These are phyloP conservation scores for Escovopsis sp. DNA, from an alignment of 2,329 filamentous ascomycete genomes.

Conservation along the genomic window DNA sequence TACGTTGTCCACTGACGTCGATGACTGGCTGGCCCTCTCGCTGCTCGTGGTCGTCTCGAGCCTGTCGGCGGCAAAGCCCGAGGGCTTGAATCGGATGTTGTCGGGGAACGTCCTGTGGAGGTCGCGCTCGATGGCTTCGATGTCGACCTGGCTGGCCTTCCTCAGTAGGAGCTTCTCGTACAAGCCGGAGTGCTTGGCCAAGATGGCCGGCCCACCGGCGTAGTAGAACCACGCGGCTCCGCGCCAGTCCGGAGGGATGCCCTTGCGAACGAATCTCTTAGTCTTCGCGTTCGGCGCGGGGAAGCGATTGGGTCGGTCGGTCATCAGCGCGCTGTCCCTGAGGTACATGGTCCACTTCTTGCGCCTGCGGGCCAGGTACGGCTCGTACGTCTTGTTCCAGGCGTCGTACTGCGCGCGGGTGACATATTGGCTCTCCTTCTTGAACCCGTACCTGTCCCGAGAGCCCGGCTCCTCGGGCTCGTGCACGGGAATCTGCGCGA, in stretches of 20 bases:
- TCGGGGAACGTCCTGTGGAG: constrained; percentile 89
- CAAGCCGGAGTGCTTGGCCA: constrained; percentile 60
- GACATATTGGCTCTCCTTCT: constrained; percentile 71
- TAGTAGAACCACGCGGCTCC: constrained; percentile 98
- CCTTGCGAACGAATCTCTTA: constrained; percentile 82
- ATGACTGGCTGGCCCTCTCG: constrained; percentile 21
- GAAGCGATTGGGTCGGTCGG: constrained; percentile 58
- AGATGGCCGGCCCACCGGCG: constrained; percentile 66
- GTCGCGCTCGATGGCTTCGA: constrained; percentile 86
- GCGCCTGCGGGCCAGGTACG: constrained; percentile 57
- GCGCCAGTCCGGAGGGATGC: constrained; percentile 83
- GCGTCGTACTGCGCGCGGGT: constrained; percentile 61
- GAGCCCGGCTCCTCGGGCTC: constrained; percentile 31
- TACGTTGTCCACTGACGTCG: constrained; percentile 16
- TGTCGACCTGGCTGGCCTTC: constrained; percentile 53
- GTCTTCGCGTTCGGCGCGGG: constrained; percentile 68
- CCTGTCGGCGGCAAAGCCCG: constrained; percentile 9
- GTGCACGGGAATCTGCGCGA: constrained; percentile 14
- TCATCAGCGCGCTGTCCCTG: constrained; percentile 59
- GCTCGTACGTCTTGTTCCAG: constrained; percentile 63
- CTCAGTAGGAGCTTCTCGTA: constrained; percentile 57
- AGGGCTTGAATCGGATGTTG: constrained; percentile 76
- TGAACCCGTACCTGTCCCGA: constrained; percentile 82
- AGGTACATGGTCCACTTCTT: constrained; percentile 73
- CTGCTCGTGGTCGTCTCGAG: constrained; percentile 18